Base-by-base conservation (phyloP, 192 early-diverging fungal genomes). In the Thoreauomyces humboldtii region DNA sequence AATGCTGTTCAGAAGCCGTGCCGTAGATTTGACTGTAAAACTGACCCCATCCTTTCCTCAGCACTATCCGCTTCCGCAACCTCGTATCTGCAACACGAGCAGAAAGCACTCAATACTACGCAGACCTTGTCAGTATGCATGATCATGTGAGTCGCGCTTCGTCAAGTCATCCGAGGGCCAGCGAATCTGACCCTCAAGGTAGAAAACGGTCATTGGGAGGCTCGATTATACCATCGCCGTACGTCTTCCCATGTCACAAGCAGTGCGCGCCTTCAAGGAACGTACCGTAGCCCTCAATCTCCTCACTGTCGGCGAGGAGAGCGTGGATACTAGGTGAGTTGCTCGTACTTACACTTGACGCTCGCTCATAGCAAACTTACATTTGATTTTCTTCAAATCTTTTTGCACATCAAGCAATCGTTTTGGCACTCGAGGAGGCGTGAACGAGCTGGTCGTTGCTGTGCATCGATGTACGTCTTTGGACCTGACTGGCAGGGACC, bases 241-340 rank as follows among this genome's bases (percentile, higher is more conserved):
- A 2, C 44, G 44, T 2, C 19, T 85, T n/a, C 79, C 83, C 9
- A 85, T 85, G 75, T 56, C 73, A 12, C 77, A 79, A 59, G 67
- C 82, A 0, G 72, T 84, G 25, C 64, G 73, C 21, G 70, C 81
- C 3, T 82, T 73, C 61, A 77, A 83, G 53, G 82, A 84, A 61
- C 59, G 82, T 15, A 70, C 61, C 0, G 56, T 75, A 5, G 81
- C 81, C 0, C 57, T 83, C 36, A 46, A 34, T 24, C 24, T 31
- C 4, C 24, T 31, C 15, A 42, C 4, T 27, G 59, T 44, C 43
- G 59, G 42, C 4, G 53, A 29, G 15, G 48, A 53, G 17, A 29
- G 42, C 4, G 34, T 21, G 11, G 32, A 61, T 32, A n/a, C 54
- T 3, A 27, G 17, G 17, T 15, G n/a, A 29, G 2, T 12, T 21